These are phyloP conservation scores for Fragilariopsis cylindrus DNA, from an alignment of 108 stramenopile genomes.

Conservation along the genomic window DNA sequence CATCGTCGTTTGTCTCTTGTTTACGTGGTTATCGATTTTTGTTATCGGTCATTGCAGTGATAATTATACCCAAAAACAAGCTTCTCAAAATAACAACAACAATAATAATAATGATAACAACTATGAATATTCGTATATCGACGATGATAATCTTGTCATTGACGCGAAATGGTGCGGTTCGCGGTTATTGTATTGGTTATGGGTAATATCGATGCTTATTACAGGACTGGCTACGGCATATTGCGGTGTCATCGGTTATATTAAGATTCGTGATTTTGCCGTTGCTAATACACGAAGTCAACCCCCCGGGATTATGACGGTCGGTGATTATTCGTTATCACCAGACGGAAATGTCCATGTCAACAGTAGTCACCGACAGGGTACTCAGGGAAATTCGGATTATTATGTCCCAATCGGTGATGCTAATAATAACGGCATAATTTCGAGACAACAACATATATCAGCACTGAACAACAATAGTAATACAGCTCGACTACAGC, in stretches of 20 bases:
- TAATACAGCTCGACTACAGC: background rate
- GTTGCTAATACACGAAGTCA: conserved; percentile 80
- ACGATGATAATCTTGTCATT: conserved; percentile 62
- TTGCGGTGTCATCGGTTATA: conserved; percentile 84
- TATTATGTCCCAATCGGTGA: conserved; percentile 68
- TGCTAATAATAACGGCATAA: conserved; percentile 10
- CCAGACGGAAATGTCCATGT: background rate
- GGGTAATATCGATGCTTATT: conserved; percentile 76
- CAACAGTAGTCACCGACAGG: background rate
- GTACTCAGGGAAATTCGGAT: conserved; percentile 50
- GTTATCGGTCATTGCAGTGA: conserved; percentile 83
- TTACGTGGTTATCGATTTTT: conserved; percentile 78
- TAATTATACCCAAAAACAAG: conserved; percentile 24
- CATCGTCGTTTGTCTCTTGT: conserved; percentile 64
- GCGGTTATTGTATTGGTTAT: conserved; percentile 67
- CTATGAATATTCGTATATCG: conserved; percentile 30
- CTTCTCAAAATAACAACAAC: conserved; percentile 33
- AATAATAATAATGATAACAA: conserved; percentile 20
- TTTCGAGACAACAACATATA: background rate
- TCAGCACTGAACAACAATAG: background rate
- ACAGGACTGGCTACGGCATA: conserved; percentile 76
- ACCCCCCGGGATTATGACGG: conserved; percentile 47
- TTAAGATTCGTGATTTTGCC: conserved; percentile 81
- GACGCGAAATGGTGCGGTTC: conserved; percentile 83
- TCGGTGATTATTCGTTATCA: conserved; percentile 18